Evolutionary conservation across 345 rosid genomes (phyloP).

Genomic region (Schrenkiella parvula): DNA sequence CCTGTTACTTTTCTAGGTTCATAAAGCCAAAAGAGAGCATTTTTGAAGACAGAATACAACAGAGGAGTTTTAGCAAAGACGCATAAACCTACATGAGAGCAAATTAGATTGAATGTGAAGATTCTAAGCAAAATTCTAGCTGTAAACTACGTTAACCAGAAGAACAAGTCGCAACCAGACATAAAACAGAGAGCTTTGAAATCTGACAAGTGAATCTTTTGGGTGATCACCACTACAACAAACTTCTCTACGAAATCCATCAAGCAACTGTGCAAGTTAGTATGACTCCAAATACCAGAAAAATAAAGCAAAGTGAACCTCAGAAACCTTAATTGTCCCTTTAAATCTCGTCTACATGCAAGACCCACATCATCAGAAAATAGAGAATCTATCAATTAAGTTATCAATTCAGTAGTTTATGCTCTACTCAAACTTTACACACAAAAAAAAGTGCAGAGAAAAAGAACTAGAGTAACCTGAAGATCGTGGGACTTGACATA

Average conservation of each 20-base stretch:
- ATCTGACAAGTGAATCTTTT: background rate
- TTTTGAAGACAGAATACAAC: background rate
- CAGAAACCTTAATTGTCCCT: background rate
- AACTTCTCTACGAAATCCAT: background rate
- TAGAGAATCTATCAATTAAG: background rate
- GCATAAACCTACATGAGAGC: background rate
- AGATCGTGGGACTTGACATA: constrained; percentile 69
- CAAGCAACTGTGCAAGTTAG: background rate
- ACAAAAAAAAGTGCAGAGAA: background rate
- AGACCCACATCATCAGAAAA: background rate
- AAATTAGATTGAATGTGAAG: background rate
- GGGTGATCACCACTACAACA: background rate
- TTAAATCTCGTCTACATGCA: background rate
- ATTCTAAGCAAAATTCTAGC: background rate
- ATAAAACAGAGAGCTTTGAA: background rate
- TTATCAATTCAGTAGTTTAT: background rate
- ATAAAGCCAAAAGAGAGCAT: background rate
- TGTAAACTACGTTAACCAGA: background rate
- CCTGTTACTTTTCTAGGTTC: background rate
- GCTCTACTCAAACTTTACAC: background rate
- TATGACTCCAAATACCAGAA: background rate
- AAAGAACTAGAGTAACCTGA: constrained; percentile 48
- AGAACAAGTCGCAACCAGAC: background rate
- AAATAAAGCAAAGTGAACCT: background rate
- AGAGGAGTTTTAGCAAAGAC: background rate